phyloP scores from a whole-genome alignment of 768 basidiomycete species.

The Kwoniella sp. region DNA sequence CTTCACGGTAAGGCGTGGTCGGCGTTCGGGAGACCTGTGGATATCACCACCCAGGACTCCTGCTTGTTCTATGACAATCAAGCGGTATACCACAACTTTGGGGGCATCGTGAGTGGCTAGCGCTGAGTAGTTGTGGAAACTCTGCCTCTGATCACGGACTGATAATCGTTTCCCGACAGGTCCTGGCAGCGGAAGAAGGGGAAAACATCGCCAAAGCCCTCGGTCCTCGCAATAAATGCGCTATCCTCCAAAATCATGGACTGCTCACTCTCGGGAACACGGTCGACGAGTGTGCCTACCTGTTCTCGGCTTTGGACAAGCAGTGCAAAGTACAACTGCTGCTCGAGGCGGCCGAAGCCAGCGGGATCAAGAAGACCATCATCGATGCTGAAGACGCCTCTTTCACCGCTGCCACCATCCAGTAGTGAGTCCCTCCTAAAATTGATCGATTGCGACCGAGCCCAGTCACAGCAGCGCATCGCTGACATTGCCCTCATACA shows the following conservation, averaged over 20 bases:
- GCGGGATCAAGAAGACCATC: constrained; percentile 33
- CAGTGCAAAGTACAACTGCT: constrained; percentile 43
- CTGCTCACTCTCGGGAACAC: constrained; percentile 46
- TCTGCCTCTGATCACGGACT: too few relatives aligned
- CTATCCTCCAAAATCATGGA: constrained; percentile 52
- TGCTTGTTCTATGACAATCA: constrained; percentile 44
- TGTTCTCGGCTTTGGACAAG: constrained; percentile 43
- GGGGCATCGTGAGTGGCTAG: constrained; percentile 57
- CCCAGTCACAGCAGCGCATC: too few relatives aligned
- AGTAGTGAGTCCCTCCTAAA: constrained; percentile 32
- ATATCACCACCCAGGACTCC: constrained; percentile 43
- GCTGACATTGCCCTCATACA: background rate
- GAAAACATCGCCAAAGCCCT: constrained; percentile 59
- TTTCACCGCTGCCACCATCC: constrained; percentile 40
- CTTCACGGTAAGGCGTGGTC: constrained; percentile 43
- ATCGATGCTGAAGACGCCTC: constrained; percentile 35
- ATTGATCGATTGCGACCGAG: background rate
- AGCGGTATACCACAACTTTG: constrained; percentile 59
- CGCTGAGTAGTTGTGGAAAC: background rate
- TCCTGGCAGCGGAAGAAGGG: constrained; percentile 62
- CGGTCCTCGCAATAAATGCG: constrained; percentile 39
- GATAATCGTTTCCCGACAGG: constrained; percentile 26
- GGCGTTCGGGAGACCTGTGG: constrained; percentile 35
- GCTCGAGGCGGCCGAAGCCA: constrained; percentile 39
- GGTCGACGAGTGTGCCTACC: constrained; percentile 37